phyloP scores from a whole-genome alignment of 768 basidiomycete species.

The Tylopilus subfusipes region DNA sequence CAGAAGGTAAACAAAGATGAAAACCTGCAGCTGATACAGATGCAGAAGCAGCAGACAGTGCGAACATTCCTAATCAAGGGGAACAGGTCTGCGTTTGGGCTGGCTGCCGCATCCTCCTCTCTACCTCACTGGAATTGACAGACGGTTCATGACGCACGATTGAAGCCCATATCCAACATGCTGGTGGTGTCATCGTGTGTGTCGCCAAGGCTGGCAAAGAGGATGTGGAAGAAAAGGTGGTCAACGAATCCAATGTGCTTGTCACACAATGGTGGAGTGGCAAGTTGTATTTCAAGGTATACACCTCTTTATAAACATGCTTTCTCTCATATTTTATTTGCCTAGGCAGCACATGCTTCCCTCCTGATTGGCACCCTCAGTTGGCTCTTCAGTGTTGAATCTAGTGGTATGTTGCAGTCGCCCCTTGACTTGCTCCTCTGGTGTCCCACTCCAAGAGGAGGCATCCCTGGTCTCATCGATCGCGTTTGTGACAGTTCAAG shows the following conservation, averaged over 20 bases:
- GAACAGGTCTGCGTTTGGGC: conserved; percentile 53
- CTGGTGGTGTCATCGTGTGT: conserved; percentile 55
- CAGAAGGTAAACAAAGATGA: conserved; percentile 20
- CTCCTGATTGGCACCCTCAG: conserved; percentile 65
- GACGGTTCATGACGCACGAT: conserved; percentile 50
- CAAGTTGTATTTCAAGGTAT: conserved; percentile 65
- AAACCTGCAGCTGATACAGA: conserved; percentile 25
- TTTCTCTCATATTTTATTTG: background rate
- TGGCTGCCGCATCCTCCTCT: conserved; percentile 58
- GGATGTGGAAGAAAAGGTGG: conserved; percentile 30
- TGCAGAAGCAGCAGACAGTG: conserved; percentile 17
- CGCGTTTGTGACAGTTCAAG: conserved; percentile 47
- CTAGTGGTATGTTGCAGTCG: conserved; percentile 52
- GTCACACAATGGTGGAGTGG: conserved; percentile 70
- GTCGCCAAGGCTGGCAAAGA: conserved; percentile 44
- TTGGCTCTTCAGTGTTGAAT: conserved; percentile 81
- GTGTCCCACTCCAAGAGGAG: conserved; percentile 69
- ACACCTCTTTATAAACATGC: background rate
- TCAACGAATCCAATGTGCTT: conserved; percentile 64
- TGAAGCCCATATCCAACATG: conserved; percentile 53
- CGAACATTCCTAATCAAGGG: conserved; percentile 12
- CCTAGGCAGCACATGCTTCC: conserved; percentile 51
- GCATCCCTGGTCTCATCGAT: conserved; percentile 54
- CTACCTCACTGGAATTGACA: conserved; percentile 53
- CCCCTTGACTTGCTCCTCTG: conserved; percentile 78